Conservation (phyloP, 805 yeast genomes). For the Starmera quercuum region DNA sequence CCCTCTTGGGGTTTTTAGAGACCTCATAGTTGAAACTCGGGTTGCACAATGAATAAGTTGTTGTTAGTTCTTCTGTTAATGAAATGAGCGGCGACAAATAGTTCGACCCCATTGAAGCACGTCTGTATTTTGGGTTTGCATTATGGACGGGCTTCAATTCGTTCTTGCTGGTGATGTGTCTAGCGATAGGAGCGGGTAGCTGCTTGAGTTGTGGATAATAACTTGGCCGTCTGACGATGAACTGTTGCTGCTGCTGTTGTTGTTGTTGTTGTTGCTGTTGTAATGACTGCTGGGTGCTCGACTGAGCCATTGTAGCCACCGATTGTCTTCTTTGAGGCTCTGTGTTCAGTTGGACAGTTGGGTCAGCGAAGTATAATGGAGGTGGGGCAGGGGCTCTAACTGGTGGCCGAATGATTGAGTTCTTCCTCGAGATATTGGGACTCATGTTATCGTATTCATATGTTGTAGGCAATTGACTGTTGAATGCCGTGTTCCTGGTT, state of each 20-base stretch:
- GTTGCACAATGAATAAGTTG: constrained; percentile 80
- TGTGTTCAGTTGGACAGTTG: constrained; percentile 12
- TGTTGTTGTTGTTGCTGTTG: constrained; percentile 11
- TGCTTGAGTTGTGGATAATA: constrained; percentile 24
- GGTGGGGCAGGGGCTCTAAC: constrained; percentile 37
- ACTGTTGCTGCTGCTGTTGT: constrained; percentile 11
- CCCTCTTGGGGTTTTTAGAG: constrained; percentile 84
- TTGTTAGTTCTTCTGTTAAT: constrained; percentile 65
- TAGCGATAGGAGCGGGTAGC: constrained; percentile 41
- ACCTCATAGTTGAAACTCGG: constrained; percentile 78
- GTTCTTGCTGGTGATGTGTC: constrained; percentile 29
- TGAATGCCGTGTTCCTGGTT: constrained; percentile 12
- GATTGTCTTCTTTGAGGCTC: constrained; percentile 30
- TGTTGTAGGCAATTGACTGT: constrained; percentile 38
- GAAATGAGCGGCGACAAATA: constrained; percentile 78
- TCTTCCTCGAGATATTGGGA: constrained; percentile 10
- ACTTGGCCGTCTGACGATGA: no score
- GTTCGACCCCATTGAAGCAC: constrained; percentile 57
- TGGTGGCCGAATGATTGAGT: constrained; percentile 31
- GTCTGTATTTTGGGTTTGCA: constrained; percentile 58
- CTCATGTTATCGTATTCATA: constrained; percentile 32
- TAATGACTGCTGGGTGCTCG: constrained; percentile 5
- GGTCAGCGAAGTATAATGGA: constrained; percentile 25
- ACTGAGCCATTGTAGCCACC: constrained; percentile 22
- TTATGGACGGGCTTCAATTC: constrained; percentile 59